phyloP scores from a whole-genome alignment of 768 basidiomycete genomes.

The Podaxis sp. region DNA sequence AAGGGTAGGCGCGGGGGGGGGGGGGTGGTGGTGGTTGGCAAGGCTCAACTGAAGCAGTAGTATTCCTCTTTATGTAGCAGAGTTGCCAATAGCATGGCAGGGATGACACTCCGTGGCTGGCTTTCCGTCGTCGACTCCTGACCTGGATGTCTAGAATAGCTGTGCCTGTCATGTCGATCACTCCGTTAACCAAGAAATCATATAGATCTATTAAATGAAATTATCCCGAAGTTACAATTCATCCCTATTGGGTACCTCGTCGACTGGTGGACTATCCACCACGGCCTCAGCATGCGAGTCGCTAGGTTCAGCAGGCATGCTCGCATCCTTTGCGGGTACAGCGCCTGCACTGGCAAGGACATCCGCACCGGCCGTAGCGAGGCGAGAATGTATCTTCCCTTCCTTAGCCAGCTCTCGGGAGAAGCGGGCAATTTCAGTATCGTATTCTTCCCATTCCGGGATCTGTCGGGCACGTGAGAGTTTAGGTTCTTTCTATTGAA shows the following conservation, averaged over 20 bases:
- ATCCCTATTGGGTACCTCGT: not conserved
- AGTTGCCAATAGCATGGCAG: not conserved
- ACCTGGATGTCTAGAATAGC: not conserved
- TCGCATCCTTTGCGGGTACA: not conserved
- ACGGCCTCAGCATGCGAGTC: too few relatives aligned
- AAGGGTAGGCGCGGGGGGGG: not conserved
- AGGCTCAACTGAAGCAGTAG: not conserved
- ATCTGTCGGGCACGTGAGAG: slow-evolving; percentile 90
- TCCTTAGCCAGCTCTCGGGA: slow-evolving; percentile 68
- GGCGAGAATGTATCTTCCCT: slow-evolving; percentile 67
- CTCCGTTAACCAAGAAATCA: not conserved
- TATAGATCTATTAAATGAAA: slow-evolving; percentile 4
- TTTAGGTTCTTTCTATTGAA: slow-evolving; percentile 89
- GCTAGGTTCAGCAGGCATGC: not conserved
- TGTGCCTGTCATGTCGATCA: not conserved
- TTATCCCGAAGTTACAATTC: slow-evolving; percentile 9
- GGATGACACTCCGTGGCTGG: not conserved
- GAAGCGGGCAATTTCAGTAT: slow-evolving; percentile 85
- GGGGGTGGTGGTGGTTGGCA: too few relatives aligned
- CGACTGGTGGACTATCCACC: not conserved
- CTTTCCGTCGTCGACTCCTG: not conserved
- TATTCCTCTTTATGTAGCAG: not conserved
- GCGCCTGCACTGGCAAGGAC: slow-evolving; percentile 55
- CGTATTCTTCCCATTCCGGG: slow-evolving; percentile 97
- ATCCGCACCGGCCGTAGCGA: slow-evolving; percentile 68